Evolutionary conservation across 176 grass and related monocot genomes (phyloP).

Genomic region (Typha latifolia): DNA sequence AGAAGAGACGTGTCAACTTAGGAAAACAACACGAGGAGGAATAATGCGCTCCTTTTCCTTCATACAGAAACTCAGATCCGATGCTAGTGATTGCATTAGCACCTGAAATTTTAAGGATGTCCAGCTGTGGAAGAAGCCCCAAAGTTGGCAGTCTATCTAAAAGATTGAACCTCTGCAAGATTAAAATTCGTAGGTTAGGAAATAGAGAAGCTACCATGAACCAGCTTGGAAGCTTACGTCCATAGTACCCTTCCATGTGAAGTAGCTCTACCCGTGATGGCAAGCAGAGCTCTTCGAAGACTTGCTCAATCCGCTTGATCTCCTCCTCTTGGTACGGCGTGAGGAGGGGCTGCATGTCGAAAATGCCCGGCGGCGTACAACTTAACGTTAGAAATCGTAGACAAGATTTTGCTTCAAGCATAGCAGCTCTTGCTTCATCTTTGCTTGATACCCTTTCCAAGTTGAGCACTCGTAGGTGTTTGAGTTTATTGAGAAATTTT

Average conservation of each 20-base stretch:
- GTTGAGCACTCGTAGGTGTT: constrained; percentile 20
- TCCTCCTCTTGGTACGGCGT: constrained; percentile 1
- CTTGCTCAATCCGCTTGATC: constrained; percentile 19
- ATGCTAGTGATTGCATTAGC: not conserved
- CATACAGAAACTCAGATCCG: not conserved
- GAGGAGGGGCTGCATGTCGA: not conserved
- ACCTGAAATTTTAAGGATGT: not conserved
- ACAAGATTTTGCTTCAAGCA: constrained; percentile 19
- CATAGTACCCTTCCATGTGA: constrained; percentile 25
- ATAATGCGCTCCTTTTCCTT: not conserved
- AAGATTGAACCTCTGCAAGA: not conserved
- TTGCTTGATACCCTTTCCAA: constrained; percentile 19
- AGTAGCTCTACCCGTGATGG: constrained; percentile 30
- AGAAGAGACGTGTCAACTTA: not conserved
- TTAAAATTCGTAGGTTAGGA: not conserved
- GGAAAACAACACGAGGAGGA: not conserved
- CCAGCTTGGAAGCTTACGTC: constrained; percentile 22
- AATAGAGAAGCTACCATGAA: not conserved
- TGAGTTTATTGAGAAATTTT: constrained; percentile 20
- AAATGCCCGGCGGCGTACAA: not conserved
- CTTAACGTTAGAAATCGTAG: constrained; percentile 27
- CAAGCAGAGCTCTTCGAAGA: constrained; percentile 34
- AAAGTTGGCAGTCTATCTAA: not conserved
- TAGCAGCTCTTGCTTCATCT: constrained; percentile 25
- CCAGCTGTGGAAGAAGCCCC: not conserved